These are phyloP conservation scores for Aspergillus terreus DNA, from an alignment of 2,329 filamentous ascomycete species.

Conservation along the genomic window DNA sequence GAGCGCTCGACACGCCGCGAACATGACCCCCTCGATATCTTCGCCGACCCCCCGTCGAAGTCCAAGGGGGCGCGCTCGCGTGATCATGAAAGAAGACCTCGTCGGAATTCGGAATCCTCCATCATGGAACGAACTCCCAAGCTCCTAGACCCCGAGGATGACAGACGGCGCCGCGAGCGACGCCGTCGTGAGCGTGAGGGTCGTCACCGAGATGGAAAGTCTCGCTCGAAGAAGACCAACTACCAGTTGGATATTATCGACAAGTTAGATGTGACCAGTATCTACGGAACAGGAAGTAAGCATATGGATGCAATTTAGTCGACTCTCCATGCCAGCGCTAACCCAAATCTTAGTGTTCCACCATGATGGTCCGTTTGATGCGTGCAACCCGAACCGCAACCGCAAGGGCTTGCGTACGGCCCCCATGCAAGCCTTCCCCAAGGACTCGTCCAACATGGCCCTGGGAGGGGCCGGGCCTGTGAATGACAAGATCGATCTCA, in stretches of 20 bases:
- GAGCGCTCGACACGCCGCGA: conserved; percentile 22
- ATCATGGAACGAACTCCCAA: conserved; percentile 51
- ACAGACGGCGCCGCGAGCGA: conserved; percentile 48
- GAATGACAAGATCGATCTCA: conserved; percentile 76
- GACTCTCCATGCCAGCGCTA: neutral
- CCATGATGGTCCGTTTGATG: conserved; percentile 95
- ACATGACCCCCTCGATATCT: conserved; percentile 45
- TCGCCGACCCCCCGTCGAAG: conserved; percentile 40
- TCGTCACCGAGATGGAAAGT: conserved; percentile 37
- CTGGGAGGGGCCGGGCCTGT: conserved; percentile 83
- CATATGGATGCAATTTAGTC: conserved; percentile 20
- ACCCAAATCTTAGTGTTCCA: conserved; percentile 69
- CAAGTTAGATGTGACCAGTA: conserved; percentile 91
- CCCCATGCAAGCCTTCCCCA: conserved; percentile 94
- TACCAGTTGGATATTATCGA: conserved; percentile 79
- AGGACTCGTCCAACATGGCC: conserved; percentile 86
- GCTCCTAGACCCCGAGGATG: conserved; percentile 47
- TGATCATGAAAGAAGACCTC: conserved; percentile 41
- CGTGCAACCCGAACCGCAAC: conserved; percentile 91
- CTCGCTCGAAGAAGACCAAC: conserved; percentile 37
- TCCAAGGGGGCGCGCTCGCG: conserved; percentile 22
- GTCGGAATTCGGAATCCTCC: conserved; percentile 63
- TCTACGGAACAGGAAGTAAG: conserved; percentile 87
- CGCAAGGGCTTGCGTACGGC: conserved; percentile 75
- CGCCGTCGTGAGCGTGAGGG: conserved; percentile 49